Evolutionary conservation across 1,284 basidiomycete genomes (phyloP), one percentile per base, ranked within the genome.

Genomic region (Rhodofomes roseus): DNA sequence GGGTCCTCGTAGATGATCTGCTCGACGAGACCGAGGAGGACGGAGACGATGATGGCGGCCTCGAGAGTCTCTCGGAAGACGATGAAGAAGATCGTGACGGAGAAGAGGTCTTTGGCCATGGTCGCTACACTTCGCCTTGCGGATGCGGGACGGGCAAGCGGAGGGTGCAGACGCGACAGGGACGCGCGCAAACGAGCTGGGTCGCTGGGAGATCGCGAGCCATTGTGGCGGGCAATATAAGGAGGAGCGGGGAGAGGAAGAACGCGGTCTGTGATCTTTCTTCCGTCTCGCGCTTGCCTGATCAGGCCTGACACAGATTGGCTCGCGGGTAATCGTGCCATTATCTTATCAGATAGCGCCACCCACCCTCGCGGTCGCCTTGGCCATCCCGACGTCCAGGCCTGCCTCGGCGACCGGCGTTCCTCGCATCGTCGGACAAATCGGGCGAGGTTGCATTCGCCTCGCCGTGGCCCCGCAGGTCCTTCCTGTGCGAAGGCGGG

Each of bases 51-150:
- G 76, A 96, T 90, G 55, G 86, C 87, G 8, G 92, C 91, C 77
- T 96, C 93, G 64, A 96, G 82, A 1, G 91, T 89, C 80, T 96
- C 93, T 64, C 94, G 85, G 67, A 95, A 92, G 69, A 93, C 84
- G 73, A 95, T 93, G 81, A 95, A 92, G 77, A 92, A 94, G 63
- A 93, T 90, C 68, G 90, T 84, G 56, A 91, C 80, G 60, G 88
- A 90, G 75, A 93, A 93, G 60, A 92, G 76, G 69, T 83, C 80
- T 63, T 78, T 77, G 46, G 81, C 76, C 86, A 89, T 89, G 58
- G 64, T 63, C 55, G 22, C 43, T 43, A 52, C 56, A 48, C 57
- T 40, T 60, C 57, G 46, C 41, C 62, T 56, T 58, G 55, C 60
- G 55, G 59, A 54, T 57, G 62, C 61, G 39, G 61, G 55, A 60